These are phyloP conservation scores for Fusarium camptoceras DNA, from an alignment of 2,329 filamentous ascomycete genomes.

Conservation along the genomic window DNA sequence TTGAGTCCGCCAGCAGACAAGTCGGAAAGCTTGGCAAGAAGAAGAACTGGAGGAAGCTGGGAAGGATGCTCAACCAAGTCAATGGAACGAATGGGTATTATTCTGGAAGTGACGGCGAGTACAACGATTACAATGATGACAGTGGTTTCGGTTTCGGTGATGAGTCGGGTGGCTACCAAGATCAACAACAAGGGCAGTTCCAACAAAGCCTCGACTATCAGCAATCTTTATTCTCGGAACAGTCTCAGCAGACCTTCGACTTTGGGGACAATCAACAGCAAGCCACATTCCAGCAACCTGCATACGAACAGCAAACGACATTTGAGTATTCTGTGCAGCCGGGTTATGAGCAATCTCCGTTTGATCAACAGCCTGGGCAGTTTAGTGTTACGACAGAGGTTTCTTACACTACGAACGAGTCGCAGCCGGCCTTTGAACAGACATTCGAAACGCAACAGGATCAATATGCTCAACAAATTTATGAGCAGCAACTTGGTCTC, in stretches of 20 bases:
- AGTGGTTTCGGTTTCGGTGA: not conserved
- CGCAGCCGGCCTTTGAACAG: not conserved
- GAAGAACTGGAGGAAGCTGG: constrained; percentile 44
- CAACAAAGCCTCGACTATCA: constrained; percentile 27
- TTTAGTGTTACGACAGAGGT: constrained; percentile 11
- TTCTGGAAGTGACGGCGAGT: constrained; percentile 22
- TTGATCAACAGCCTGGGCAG: constrained; percentile 25
- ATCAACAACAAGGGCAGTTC: constrained; percentile 27
- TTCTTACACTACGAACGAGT: constrained; percentile 1
- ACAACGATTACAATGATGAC: constrained; percentile 9
- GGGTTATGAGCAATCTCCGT: not conserved
- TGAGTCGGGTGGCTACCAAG: constrained; percentile 4
- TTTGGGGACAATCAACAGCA: constrained; percentile 1
- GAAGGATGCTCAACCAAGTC: constrained; percentile 24
- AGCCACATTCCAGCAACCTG: constrained; percentile 18
- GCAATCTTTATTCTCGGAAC: constrained; percentile 5
- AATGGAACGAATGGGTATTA: constrained; percentile 1
- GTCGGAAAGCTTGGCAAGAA: constrained; percentile 46
- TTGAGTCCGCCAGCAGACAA: constrained; percentile 36
- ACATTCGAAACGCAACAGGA: constrained; percentile 13
- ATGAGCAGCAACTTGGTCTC: constrained; percentile 17
- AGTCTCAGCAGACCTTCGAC: constrained; percentile 17
- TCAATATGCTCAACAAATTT: constrained; percentile 13
- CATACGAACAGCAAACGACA: constrained; percentile 22
- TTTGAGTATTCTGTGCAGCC: constrained; percentile 21